phyloP scores from a whole-genome alignment of 2,329 filamentous ascomycete genomes.

The Thelonectria discophora region DNA sequence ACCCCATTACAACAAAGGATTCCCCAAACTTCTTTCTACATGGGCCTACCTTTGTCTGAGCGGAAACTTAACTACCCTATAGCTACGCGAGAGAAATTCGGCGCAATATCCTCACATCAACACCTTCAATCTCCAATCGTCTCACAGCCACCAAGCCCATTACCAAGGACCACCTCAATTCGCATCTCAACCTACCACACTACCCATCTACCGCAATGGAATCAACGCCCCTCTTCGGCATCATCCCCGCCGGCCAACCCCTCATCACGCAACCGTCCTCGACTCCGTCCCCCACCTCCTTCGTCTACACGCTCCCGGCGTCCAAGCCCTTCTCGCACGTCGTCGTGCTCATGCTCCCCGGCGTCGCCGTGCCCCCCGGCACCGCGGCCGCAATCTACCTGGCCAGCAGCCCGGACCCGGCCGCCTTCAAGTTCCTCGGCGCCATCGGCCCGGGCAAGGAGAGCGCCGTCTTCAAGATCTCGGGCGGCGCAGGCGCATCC shows the following conservation, averaged over 20 bases:
- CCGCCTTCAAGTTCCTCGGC: slow-evolving; percentile 84
- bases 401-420: slow-evolving; percentile 59
- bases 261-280: slow-evolving; percentile 64
- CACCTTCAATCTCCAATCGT: slow-evolving; percentile 16
- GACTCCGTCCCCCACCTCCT: slow-evolving; percentile 62
- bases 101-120: background rate
- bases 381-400: slow-evolving; percentile 92
- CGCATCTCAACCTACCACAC: background rate
- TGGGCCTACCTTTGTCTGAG: background rate
- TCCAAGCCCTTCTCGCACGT: slow-evolving; percentile 76
- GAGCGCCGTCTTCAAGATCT: slow-evolving; percentile 87
- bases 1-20: background rate
- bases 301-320: slow-evolving; percentile 63
- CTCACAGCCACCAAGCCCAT: slow-evolving; percentile 17
- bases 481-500: slow-evolving; percentile 46
- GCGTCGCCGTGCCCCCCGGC: slow-evolving; percentile 73
- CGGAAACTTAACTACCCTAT: slow-evolving; percentile 1
- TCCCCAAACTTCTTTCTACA: background rate
- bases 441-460: slow-evolving; percentile 91
- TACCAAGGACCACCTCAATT: background rate
- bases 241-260: slow-evolving; percentile 68
- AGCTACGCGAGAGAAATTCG: background rate
- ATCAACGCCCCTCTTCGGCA: slow-evolving; percentile 61
- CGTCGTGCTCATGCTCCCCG: slow-evolving; percentile 88
- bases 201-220: slow-evolving; percentile 46